phyloP scores from a whole-genome alignment of 164 flowering plant genomes.

The Kalanchoe fedtschenkoi region DNA sequence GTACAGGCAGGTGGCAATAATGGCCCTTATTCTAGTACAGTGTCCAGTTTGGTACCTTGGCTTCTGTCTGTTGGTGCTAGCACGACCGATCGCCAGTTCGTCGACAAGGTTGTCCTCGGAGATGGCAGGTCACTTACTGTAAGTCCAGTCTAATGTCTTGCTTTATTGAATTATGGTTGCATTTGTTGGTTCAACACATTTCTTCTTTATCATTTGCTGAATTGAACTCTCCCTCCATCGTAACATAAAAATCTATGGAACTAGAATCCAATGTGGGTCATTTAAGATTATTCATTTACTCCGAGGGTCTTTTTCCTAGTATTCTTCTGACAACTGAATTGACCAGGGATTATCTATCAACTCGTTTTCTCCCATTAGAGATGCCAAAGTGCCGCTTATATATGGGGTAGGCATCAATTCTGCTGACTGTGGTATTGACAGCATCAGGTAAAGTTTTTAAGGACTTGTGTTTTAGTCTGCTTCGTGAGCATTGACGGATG shows the following conservation, averaged over 20 bases:
- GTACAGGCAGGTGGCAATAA: constrained; percentile 19
- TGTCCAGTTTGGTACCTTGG: constrained; percentile 25
- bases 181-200: too few species aligned
- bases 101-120: constrained; percentile 20
- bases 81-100: constrained; percentile 16
- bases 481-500: too few species aligned
- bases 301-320: too few species aligned
- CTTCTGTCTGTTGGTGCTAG: constrained; percentile 23
- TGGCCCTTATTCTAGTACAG: constrained; percentile 6
- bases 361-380: background rate
- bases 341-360: constrained; percentile 21
- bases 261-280: too few species aligned
- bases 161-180: too few species aligned
- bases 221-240: too few species aligned
- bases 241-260: too few species aligned
- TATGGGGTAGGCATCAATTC: background rate
- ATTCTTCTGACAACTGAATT: background rate
- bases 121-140: constrained; percentile 12
- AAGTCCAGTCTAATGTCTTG: background rate
- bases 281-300: too few species aligned
- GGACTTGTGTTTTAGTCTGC: background rate
- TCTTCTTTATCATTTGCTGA: too few species aligned
- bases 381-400: background rate
- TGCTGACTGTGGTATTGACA: background rate
- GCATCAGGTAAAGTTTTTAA: background rate